Evolutionary conservation across 805 yeast species (phyloP).

Genomic region (Candida hungchunana): DNA sequence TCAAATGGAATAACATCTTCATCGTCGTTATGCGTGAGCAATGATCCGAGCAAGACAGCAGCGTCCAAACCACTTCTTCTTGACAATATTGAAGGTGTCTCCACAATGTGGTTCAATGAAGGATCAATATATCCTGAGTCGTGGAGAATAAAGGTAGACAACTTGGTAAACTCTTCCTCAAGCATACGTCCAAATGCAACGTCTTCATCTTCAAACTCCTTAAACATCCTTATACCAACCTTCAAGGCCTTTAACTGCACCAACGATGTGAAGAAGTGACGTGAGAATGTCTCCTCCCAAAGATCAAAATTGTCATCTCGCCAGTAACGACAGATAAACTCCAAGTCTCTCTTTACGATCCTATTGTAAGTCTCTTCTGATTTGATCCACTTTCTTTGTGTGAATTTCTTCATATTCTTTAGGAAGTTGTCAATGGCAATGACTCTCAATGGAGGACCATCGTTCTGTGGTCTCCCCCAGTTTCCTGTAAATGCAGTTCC

Average conservation of each 20-base stretch:
- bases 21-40: conserved; percentile 43
- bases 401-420: conserved; percentile 34
- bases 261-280: conserved; percentile 76
- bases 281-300: conserved; percentile 83
- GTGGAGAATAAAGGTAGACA: conserved; percentile 25
- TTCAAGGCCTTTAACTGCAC: conserved; percentile 68
- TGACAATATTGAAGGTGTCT: conserved; percentile 51
- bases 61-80: conserved; percentile 72
- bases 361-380: conserved; percentile 38
- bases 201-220: conserved; percentile 30
- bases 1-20: conserved; percentile 55
- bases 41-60: conserved; percentile 52
- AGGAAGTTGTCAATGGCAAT: conserved; percentile 59
- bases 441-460: conserved; percentile 86
- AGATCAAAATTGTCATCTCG: conserved; percentile 66
- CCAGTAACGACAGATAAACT: conserved; percentile 64
- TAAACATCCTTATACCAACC: conserved; percentile 45
- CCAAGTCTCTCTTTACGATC: conserved; percentile 65
- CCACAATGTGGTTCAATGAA: conserved; percentile 55
- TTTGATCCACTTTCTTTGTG: conserved; percentile 26
- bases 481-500: conserved; percentile 53
- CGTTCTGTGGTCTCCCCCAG: conserved; percentile 97
- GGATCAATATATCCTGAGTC: conserved; percentile 35
- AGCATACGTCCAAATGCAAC: conserved; percentile 19
- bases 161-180: conserved; percentile 19